Base-by-base conservation (phyloP, 768 basidiomycete genomes). In the Lactarius hengduanensis region DNA sequence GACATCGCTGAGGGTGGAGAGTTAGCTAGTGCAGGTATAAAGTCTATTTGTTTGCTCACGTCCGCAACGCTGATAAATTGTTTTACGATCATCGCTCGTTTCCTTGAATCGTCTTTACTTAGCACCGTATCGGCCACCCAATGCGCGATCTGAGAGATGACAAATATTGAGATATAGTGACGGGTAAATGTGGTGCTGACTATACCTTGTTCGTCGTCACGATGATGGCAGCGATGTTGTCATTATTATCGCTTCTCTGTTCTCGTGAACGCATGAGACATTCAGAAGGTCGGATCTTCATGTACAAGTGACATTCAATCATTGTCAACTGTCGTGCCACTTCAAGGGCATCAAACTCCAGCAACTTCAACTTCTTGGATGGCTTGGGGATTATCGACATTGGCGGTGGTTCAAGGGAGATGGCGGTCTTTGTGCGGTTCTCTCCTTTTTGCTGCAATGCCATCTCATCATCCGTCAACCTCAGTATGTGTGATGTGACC, bases 111-210 rank as follows among this genome's bases (percentile, higher is more conserved):
- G 62, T 93, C 91, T 63, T 89, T 85, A 61, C 76, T 80, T 30
- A 96, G 82, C n/a, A 97, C 85, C 2, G 87, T 82, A 69, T 94
- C 90, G 2, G 91, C 90, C 13, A 97, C 94, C 94, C 94, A 97
- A 70, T 91, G 87, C 8, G 95, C 94, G 74, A 96, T 91, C 94
- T 95, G 70, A 11, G 41, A 4, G 64, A 11, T 40, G 7, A 56
- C 38, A 69, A 58, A 26, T n/a, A 45, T 22, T 34, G 36, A 58
- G 10, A 22, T 8, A 28, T 8, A 18, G 26, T 4, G 3, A 41
- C 41, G 43, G 41, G 26, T 16, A 57, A 13, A 22, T 22, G 43
- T 16, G 16, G 16, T 41, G 61, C 41, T 32, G 34, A 28, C 43
- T 32, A 30, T 69, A 93, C 91, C 75, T 90, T 83, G 73, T 97